Evolutionary conservation across 768 basidiomycete genomes (phyloP).

Genomic region (Tremella yokohamensis): DNA sequence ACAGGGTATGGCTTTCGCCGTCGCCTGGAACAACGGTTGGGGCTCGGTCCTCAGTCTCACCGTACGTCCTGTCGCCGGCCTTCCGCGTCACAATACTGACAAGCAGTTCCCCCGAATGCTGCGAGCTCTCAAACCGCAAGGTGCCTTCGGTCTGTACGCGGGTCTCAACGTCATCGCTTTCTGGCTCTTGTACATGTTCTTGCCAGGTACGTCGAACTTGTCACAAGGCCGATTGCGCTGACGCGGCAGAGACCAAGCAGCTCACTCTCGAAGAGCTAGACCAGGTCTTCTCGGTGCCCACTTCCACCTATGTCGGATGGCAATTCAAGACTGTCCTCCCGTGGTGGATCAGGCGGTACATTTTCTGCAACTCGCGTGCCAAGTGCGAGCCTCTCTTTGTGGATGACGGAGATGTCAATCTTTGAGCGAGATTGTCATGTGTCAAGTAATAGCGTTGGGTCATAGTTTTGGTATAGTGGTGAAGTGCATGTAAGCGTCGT

Average conservation of each 20-base stretch:
- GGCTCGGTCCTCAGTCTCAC: constrained; percentile 43
- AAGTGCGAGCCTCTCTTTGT: too few relatives aligned
- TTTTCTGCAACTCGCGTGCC: constrained; percentile 22
- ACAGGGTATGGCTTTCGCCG: constrained; percentile 74
- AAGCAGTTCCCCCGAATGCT: constrained; percentile 62
- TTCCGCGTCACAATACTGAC: too few relatives aligned
- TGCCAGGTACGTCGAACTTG: constrained; percentile 14
- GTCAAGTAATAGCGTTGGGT: too few relatives aligned
- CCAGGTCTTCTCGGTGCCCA: neutral
- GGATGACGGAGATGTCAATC: too few relatives aligned
- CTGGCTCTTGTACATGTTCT: constrained; percentile 30
- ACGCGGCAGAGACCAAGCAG: constrained; percentile 25
- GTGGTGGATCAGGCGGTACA: constrained; percentile 41
- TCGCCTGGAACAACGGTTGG: constrained; percentile 51
- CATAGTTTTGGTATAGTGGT: too few relatives aligned
- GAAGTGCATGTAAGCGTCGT: too few relatives aligned
- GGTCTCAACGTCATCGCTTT: constrained; percentile 47
- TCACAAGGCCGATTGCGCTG: constrained; percentile 26
- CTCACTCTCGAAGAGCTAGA: constrained; percentile 23
- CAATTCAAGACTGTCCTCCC: constrained; percentile 26
- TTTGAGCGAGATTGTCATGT: too few relatives aligned
- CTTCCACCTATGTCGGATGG: neutral
- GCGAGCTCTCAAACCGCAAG: constrained; percentile 64
- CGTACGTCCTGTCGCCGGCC: too few relatives aligned
- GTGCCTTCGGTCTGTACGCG: constrained; percentile 57